Evolutionary conservation across 768 basidiomycete species (phyloP).

Genomic region (Filobasidium floriforme): DNA sequence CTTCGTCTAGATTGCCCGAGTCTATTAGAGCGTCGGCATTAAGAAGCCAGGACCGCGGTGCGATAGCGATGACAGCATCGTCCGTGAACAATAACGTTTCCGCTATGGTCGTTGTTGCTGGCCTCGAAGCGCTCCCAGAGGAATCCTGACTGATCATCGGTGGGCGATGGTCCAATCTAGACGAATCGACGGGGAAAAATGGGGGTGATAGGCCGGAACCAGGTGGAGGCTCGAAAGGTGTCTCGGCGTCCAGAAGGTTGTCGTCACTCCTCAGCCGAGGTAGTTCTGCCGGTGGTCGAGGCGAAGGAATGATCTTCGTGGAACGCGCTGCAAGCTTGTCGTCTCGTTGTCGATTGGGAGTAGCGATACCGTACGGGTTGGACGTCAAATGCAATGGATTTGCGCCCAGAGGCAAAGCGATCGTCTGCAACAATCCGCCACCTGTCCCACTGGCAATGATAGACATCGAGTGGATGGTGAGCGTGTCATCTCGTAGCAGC

Average conservation of each 20-base stretch:
- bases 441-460: slow-evolving; percentile 48
- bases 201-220: slow-evolving; percentile 43
- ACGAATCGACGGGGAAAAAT: slow-evolving; percentile 30
- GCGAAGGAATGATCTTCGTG: background rate
- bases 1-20: slow-evolving; percentile 32
- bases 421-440: slow-evolving; percentile 54
- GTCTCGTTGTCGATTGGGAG: slow-evolving; percentile 34
- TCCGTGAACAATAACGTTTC: slow-evolving; percentile 35
- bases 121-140: slow-evolving; percentile 19
- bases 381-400: slow-evolving; percentile 29
- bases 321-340: slow-evolving; percentile 6
- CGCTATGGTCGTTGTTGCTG: slow-evolving; percentile 33
- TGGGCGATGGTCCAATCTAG: background rate
- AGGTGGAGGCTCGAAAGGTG: slow-evolving; percentile 33
- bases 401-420: slow-evolving; percentile 51
- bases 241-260: background rate
- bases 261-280: background rate
- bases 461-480: slow-evolving; percentile 70
- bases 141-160: background rate
- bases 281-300: background rate
- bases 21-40: slow-evolving; percentile 29
- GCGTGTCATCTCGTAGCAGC: slow-evolving; percentile 66
- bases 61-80: slow-evolving; percentile 34
- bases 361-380: slow-evolving; percentile 39
- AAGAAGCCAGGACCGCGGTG: slow-evolving; percentile 29